A percentile compares a stretch with the other conserved stretches of the same genome.
phyloP scores from a whole-genome alignment of 805 yeast species.

The Kodamaea leandrae region DNA sequence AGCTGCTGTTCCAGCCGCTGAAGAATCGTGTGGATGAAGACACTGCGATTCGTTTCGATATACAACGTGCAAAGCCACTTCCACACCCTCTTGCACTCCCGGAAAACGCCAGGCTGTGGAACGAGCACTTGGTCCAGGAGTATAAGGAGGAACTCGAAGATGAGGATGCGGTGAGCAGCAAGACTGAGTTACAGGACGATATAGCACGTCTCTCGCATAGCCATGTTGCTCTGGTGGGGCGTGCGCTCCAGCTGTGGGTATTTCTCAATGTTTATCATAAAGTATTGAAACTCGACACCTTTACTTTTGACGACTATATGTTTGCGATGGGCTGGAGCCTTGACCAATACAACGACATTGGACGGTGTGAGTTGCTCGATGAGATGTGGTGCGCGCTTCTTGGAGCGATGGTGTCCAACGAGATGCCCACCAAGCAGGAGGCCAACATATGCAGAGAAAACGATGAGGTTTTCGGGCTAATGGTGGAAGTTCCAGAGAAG shows the following conservation, averaged over 20 bases:
- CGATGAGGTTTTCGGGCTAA: slow-evolving; percentile 31
- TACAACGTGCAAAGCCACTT: slow-evolving; percentile 29
- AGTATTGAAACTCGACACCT: slow-evolving; percentile 63
- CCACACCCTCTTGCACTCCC: slow-evolving; percentile 23
- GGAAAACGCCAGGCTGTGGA: slow-evolving; percentile 24
- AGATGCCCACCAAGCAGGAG: slow-evolving; percentile 24
- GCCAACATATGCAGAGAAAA: slow-evolving; percentile 31
- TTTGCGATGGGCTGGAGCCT: slow-evolving; percentile 51
- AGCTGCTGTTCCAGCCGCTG: slow-evolving; percentile 24
- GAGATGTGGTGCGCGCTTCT: slow-evolving; percentile 69
- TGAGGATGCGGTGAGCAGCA: slow-evolving; percentile 1
- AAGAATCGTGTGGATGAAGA: slow-evolving; percentile 31
- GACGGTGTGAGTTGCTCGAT: slow-evolving; percentile 52
- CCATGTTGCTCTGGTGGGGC: slow-evolving; percentile 26
- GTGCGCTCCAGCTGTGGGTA: slow-evolving; percentile 68
- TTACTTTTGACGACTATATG: slow-evolving; percentile 76
- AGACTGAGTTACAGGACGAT: slow-evolving; percentile 10
- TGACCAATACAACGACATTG: slow-evolving; percentile 36
- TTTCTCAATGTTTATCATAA: slow-evolving; percentile 69
- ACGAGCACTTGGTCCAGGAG: slow-evolving; percentile 15
- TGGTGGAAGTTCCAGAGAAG: slow-evolving; percentile 30
- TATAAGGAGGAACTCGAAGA: slow-evolving; percentile 9
- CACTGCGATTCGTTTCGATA: slow-evolving; percentile 27
- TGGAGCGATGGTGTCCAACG: slow-evolving; percentile 50
- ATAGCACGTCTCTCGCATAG: slow-evolving; percentile 12